Evolutionary conservation across 1,284 basidiomycete genomes (phyloP), one percentile per base, ranked within the genome.

Genomic region (Amylostereum chailletii): DNA sequence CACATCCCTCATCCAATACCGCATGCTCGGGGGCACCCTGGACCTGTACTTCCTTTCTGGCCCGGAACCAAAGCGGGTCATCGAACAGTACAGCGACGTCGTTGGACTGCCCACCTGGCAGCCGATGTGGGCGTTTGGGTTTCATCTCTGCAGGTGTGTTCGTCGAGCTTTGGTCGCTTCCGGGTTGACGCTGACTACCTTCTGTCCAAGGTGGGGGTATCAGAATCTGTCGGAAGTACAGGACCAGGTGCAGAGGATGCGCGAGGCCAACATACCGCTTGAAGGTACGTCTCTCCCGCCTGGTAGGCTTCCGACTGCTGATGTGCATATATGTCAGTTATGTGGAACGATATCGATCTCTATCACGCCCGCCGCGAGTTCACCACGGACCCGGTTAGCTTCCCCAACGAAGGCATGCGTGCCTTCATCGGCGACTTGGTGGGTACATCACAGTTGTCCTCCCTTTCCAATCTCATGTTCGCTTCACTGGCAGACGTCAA

Each of bases 291-390:
- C 5, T 42, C 46, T 42, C 41, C 38, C 40, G 36, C 43, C 29
- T 27, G 42, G n/a, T 42, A 27, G 42, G 10, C 26, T 26, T 9
- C 5, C 10, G 30, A 40, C 8, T 19, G 37, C 42, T 53, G 42
- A 50, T 43, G 6, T 10, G 2, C 41, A 34, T 32, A 31, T 19
- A 27, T 42, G 11, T 19, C 46, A 81, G 79, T 78, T 42, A 82
- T 81, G 71, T 88, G 85, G 86, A 86, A 83, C 58, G 86, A 88
- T 56, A 86, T 88, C 53, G 86, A 89, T 64, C 57, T 86, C 48
- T 85, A 82, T 56, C 77, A 84, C 55, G 74, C 77, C 31, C 69
- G 75, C 45, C 73, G 83, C 5, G 83, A 84, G 62, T 86, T 88
- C 56, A 86, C 84, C 5, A 68, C 75, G 8, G 83, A 86, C 59